phyloP scores from a whole-genome alignment of 805 yeast species.

The Saccharomycopsis fibuligera region DNA sequence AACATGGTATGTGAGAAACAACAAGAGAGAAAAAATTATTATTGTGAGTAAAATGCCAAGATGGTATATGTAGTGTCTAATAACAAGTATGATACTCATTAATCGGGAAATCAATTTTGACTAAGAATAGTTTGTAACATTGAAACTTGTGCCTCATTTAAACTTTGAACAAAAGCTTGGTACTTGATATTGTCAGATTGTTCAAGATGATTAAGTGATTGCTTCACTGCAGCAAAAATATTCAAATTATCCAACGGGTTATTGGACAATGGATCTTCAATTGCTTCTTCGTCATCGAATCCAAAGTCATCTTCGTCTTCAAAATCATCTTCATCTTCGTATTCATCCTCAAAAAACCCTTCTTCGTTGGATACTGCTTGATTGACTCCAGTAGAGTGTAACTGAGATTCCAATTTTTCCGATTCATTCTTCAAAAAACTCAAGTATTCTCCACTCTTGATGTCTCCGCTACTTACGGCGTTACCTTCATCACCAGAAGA shows the following conservation, averaged over 20 bases:
- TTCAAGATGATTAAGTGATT: slow-evolving; percentile 44
- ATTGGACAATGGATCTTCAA: slow-evolving; percentile 75
- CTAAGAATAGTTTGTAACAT: slow-evolving; percentile 8
- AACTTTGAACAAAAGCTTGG: slow-evolving; percentile 38
- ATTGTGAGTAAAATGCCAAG: too few relatives aligned
- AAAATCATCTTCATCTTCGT: slow-evolving; percentile 33
- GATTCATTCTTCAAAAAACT: slow-evolving; percentile 9
- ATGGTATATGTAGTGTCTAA: too few relatives aligned
- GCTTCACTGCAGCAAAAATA: slow-evolving; percentile 60
- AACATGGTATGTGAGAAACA: too few relatives aligned
- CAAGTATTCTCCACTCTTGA: slow-evolving; percentile 5
- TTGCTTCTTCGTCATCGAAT: slow-evolving; percentile 56
- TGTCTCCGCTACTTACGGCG: background rate
- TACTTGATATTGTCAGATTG: slow-evolving; percentile 42
- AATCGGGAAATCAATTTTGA: too few relatives aligned
- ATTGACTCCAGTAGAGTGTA: slow-evolving; percentile 28
- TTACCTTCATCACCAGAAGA: background rate
- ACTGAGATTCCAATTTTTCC: slow-evolving; percentile 3
- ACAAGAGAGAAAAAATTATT: too few relatives aligned
- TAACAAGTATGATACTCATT: too few relatives aligned
- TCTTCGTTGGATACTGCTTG: slow-evolving; percentile 79
- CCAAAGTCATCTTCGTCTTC: slow-evolving; percentile 34
- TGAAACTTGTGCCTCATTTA: slow-evolving; percentile 7
- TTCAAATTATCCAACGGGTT: slow-evolving; percentile 76
- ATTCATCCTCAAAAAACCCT: slow-evolving; percentile 30